Percentiles rank a stretch among this genome's conserved stretches.
phyloP scores from a whole-genome alignment of 2,329 filamentous ascomycete species.

The Cadophora sp. region DNA sequence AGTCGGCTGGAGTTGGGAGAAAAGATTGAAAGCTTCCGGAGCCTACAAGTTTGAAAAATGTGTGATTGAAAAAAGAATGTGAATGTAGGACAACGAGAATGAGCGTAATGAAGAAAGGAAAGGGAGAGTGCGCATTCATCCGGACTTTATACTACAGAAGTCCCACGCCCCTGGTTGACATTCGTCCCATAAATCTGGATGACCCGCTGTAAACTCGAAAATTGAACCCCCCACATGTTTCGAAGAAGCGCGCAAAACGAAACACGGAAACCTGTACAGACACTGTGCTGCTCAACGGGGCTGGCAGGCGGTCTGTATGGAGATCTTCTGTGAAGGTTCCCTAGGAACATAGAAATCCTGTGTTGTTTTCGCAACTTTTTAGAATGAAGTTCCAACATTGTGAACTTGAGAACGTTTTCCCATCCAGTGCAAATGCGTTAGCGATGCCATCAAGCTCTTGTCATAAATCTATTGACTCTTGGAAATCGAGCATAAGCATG shows the following conservation, averaged over 20 bases:
- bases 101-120: neutral
- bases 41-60: constrained; percentile 15
- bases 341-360: too few relatives aligned
- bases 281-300: neutral
- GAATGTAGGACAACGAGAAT: constrained; percentile 10
- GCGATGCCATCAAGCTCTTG: neutral
- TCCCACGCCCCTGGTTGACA: neutral
- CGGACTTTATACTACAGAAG: neutral
- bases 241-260: constrained; percentile 4
- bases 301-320: neutral
- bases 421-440: neutral
- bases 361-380: too few relatives aligned
- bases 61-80: constrained; percentile 12
- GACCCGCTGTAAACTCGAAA: neutral
- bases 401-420: neutral
- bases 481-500: neutral
- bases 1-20: neutral
- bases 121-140: neutral
- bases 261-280: neutral
- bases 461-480: neutral
- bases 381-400: neutral
- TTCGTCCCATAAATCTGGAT: constrained; percentile 6
- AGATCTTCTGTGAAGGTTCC: too few relatives aligned
- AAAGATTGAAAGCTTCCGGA: constrained; percentile 17
- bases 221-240: neutral